Evolutionary conservation across 208 protist genomes (phyloP).

Genomic region (Acanthamoeba healyi): DNA sequence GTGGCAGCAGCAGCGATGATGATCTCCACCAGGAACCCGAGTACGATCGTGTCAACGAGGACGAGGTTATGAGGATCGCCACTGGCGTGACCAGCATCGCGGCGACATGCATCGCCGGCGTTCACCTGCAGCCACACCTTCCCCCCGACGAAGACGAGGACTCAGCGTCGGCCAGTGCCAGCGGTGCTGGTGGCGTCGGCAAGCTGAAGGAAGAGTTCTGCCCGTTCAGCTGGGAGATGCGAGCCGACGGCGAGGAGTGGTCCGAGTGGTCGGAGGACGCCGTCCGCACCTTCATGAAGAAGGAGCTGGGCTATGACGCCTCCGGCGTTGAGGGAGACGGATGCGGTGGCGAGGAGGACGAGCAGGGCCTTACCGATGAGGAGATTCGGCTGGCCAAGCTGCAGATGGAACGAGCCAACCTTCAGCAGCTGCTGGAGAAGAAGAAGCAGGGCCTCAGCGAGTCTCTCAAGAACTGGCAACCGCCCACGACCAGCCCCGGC

Average conservation of each 20-base stretch:
- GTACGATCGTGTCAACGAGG: slow-evolving; percentile 1
- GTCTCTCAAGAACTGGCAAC: slow-evolving; percentile 24
- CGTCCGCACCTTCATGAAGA: slow-evolving; percentile 11
- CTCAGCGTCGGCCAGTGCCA: not conserved
- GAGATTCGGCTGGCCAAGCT: slow-evolving; percentile 27
- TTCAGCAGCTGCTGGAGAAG: slow-evolving; percentile 39
- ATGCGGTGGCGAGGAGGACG: not conserved
- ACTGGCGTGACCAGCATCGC: not conserved
- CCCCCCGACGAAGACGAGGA: not conserved
- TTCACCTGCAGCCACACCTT: not conserved
- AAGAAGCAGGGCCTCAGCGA: slow-evolving; percentile 56
- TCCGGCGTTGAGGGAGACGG: not conserved
- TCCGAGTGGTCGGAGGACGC: slow-evolving; percentile 16
- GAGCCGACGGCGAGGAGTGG: slow-evolving; percentile 29
- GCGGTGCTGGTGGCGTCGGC: not conserved
- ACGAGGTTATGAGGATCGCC: slow-evolving; percentile 9
- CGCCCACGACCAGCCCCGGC: not conserved
- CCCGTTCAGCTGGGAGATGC: slow-evolving; percentile 64
- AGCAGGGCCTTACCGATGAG: slow-evolving; percentile 40
- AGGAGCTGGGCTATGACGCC: not conserved
- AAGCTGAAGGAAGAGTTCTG: slow-evolving; percentile 9
- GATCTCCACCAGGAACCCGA: not conserved
- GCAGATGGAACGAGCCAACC: not conserved
- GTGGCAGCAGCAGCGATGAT: not conserved
- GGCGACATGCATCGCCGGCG: not conserved